These are phyloP conservation scores for Carex cristatella DNA, from an alignment of 176 grass and related monocot species.

Conservation along the genomic window DNA sequence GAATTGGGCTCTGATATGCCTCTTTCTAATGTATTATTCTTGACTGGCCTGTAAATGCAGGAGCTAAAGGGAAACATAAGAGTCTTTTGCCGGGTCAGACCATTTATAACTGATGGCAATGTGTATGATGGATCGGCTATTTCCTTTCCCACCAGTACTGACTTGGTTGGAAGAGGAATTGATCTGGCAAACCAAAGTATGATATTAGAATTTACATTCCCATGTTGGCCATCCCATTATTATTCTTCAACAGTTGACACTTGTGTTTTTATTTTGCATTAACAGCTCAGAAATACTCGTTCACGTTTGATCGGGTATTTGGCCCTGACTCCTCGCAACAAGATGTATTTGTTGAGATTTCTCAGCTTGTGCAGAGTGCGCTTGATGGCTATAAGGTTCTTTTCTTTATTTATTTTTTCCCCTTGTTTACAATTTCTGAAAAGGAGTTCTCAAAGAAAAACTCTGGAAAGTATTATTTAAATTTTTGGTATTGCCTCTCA, in stretches of 20 bases:
- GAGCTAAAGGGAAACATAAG: constrained; percentile 96
- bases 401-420: not conserved
- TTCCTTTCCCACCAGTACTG: constrained; percentile 74
- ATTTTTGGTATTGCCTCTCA: not conserved
- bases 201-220: not conserved
- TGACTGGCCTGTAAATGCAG: constrained; percentile 33
- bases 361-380: constrained; percentile 86
- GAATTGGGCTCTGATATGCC: not conserved
- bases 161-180: constrained; percentile 59
- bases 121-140: constrained; percentile 46
- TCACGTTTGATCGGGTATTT: constrained; percentile 96
- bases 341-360: constrained; percentile 94
- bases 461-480: not conserved
- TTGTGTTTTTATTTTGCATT: constrained; percentile 9
- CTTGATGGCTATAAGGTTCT: constrained; percentile 94
- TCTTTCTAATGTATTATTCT: not conserved
- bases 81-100: constrained; percentile 92
- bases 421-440: not conserved
- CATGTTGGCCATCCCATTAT: not conserved
- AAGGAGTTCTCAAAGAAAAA: not conserved
- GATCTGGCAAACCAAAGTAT: constrained; percentile 65
- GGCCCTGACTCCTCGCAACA: constrained; percentile 62
- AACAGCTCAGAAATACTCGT: constrained; percentile 66
- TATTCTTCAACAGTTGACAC: not conserved
- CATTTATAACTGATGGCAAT: constrained; percentile 34